Base-by-base conservation (phyloP, 805 yeast genomes). In the Sporopachydermia lactativora region DNA sequence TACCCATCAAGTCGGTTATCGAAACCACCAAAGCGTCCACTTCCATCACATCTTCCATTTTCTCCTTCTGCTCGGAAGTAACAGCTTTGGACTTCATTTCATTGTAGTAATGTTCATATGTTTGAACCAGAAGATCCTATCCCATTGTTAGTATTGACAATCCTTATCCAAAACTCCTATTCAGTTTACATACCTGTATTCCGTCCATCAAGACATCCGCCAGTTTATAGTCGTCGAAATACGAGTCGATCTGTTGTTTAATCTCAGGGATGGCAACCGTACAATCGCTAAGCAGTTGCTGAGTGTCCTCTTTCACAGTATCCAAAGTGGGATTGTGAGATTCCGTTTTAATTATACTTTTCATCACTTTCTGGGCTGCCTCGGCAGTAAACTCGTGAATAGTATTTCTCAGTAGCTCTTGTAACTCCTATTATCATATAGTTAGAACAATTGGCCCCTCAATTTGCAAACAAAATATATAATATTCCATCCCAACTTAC, bases 381-480 rank as follows among this genome's bases (percentile, higher is more conserved):
- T 67, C 70, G 39, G 75, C 72, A 3, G 88, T 78, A 48, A 82
- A 76, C 15, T 68, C 73, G 47, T 75, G 79, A 17, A 86, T 83
- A 3, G 77, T 64, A 45, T 73, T 75, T 47, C 88, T 71, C 47
- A 88, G 65, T 47, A 81, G 86, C 17, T 73, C 64, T 49, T 81
- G 82, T 35, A 88, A 63, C 58, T 58, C 42, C 66, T 65, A 41
- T 76, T 24, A 24, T 8, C n/a, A 24, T 24, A n/a, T n/a, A n/a
- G n/a, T n/a, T n/a, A n/a, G n/a, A n/a, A 24, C 8, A 24, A 24
- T n/a, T n/a, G n/a, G 31, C 31, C 8, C 8, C 31, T 24, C 31
- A 24, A 8, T n/a, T 24, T 8, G n/a, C n/a, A 24, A 24, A 24
- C n/a, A 24, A 8, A 24, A 8, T 24, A 24, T 8, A 24, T 8